A percentile compares a stretch with the other conserved stretches of the same genome.
phyloP scores from a whole-genome alignment of 805 yeast species.

The Candida insectorum region DNA sequence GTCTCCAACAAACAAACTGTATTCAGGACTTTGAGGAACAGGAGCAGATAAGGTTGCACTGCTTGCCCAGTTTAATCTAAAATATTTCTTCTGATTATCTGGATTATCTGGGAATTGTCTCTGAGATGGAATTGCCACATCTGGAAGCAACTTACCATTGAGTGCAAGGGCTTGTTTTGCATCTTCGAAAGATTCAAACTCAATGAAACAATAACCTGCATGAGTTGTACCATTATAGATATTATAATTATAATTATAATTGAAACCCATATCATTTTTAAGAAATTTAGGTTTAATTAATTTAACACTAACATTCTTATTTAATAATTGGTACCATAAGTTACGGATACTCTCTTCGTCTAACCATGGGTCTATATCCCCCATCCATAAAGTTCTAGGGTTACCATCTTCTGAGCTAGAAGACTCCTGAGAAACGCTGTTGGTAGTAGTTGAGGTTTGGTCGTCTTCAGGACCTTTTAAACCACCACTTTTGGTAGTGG shows the following conservation, averaged over 20 bases:
- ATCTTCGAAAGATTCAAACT: conserved; percentile 63
- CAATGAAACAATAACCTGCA: conserved; percentile 74
- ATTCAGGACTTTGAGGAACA: conserved; percentile 71
- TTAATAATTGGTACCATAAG: conserved; percentile 57
- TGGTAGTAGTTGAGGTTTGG: neutral
- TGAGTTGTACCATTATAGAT: conserved; percentile 17
- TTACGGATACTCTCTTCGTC: conserved; percentile 56
- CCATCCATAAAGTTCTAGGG: conserved; percentile 85
- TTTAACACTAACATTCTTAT: conserved; percentile 60
- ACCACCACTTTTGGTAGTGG: conserved; percentile 24
- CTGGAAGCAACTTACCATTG: conserved; percentile 66
- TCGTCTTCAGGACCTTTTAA: neutral
- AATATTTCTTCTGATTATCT: conserved; percentile 53
- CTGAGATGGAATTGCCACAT: conserved; percentile 45
- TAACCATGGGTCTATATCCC: conserved; percentile 78
- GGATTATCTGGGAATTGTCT: conserved; percentile 38
- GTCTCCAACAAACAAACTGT: conserved; percentile 79
- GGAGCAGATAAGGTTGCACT: conserved; percentile 75
- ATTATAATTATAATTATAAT: neutral
- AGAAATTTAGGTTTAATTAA: conserved; percentile 49
- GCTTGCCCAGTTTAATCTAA: conserved; percentile 80
- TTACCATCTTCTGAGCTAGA: neutral
- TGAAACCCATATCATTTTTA: conserved; percentile 13
- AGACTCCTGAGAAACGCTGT: conserved; percentile 1
- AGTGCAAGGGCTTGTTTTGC: conserved; percentile 66